These are phyloP conservation scores for Ormosia semicastrata DNA, from an alignment of 306 rosid species.

Conservation along the genomic window DNA sequence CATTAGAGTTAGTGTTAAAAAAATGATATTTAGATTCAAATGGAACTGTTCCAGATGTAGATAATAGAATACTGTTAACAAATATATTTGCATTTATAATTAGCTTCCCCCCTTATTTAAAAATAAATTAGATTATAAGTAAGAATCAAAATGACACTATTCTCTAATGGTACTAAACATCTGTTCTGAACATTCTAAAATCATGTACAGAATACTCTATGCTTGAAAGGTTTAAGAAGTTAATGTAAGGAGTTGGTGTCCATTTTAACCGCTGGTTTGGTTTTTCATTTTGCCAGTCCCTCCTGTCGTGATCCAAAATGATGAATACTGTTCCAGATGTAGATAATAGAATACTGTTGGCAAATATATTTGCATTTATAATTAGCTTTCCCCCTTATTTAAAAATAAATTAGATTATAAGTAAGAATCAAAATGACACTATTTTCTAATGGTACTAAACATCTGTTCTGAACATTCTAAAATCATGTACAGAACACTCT, in stretches of 20 bases:
- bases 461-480: not conserved
- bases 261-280: slow-evolving; percentile 31
- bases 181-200: not conserved
- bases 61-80: not conserved
- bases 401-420: not conserved
- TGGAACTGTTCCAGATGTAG: not conserved
- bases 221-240: slow-evolving; percentile 15
- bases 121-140: not conserved
- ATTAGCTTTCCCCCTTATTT: not conserved
- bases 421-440: not conserved
- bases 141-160: not conserved
- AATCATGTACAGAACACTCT: not conserved
- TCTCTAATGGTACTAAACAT: not conserved
- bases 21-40: not conserved
- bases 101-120: not conserved
- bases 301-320: slow-evolving; percentile 85
- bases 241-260: not conserved
- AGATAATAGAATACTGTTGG: not conserved
- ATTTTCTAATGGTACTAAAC: not conserved
- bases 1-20: not conserved
- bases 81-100: not conserved
- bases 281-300: slow-evolving; percentile 66
- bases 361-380: not conserved
- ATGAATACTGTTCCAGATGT: no score
- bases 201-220: not conserved